Conservation (phyloP, 768 basidiomycete genomes). For the Russula virescens region DNA sequence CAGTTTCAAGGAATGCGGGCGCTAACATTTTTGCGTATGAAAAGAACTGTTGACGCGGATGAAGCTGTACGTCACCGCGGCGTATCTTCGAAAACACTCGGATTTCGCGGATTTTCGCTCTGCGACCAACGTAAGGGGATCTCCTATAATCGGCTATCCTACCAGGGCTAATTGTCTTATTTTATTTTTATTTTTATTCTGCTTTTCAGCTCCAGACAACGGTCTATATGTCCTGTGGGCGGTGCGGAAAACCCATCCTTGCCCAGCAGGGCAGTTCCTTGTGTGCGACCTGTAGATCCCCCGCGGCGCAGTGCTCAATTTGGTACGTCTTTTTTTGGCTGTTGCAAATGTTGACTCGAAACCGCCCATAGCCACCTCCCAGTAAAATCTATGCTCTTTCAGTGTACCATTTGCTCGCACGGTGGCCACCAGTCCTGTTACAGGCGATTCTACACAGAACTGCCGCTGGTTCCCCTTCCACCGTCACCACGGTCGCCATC, state of each 20-base stretch:
- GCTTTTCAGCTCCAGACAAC: slow-evolving; percentile 57
- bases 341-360: slow-evolving; percentile 1
- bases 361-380: slow-evolving; percentile 59
- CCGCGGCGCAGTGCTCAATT: slow-evolving; percentile 54
- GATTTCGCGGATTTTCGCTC: slow-evolving; percentile 45
- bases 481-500: slow-evolving; percentile 31
- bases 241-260: slow-evolving; percentile 58
- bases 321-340: slow-evolving; percentile 45
- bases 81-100: slow-evolving; percentile 68
- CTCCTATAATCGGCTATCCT: not conserved
- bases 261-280: slow-evolving; percentile 46
- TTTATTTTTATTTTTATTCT: not conserved
- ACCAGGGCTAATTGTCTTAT: not conserved
- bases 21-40: not conserved
- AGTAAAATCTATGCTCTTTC: slow-evolving; percentile 62
- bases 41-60: slow-evolving; percentile 60
- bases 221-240: slow-evolving; percentile 64
- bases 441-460: slow-evolving; percentile 55
- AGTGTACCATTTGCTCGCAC: slow-evolving; percentile 71
- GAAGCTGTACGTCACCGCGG: slow-evolving; percentile 58
- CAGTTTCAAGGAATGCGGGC: not conserved
- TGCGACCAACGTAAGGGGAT: slow-evolving; percentile 44
- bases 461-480: slow-evolving; percentile 47
- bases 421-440: slow-evolving; percentile 82
- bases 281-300: slow-evolving; percentile 50